Conservation (phyloP, 257 asterid species). For the Asclepias syriaca region DNA sequence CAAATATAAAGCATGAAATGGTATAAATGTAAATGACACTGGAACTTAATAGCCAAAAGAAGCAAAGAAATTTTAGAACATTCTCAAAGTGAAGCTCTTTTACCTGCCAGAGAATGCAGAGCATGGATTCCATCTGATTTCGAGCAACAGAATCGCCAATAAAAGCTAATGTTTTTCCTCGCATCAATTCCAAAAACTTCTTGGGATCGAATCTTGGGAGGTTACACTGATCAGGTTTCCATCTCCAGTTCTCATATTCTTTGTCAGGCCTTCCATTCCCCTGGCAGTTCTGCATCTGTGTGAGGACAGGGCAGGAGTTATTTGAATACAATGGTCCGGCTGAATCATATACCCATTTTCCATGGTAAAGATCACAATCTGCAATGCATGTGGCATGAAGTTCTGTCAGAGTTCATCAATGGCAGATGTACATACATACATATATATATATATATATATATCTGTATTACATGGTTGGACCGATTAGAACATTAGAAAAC, state of each 20-base stretch:
- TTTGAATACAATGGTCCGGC: slow-evolving; percentile 72
- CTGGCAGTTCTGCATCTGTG: slow-evolving; percentile 92
- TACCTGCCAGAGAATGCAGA: slow-evolving; percentile 96
- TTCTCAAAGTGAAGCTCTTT: not conserved
- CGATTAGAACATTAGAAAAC: not conserved
- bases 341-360: slow-evolving; percentile 74
- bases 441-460: too few relatives aligned
- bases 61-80: not conserved
- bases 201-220: slow-evolving; percentile 71
- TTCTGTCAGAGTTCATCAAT: not conserved
- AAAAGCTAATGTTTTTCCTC: slow-evolving; percentile 90
- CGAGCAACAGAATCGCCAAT: slow-evolving; percentile 97
- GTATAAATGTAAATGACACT: not conserved
- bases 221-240: slow-evolving; percentile 84
- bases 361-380: slow-evolving; percentile 82
- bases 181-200: slow-evolving; percentile 76
- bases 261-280: slow-evolving; percentile 97
- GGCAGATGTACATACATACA: not conserved
- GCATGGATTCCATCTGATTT: slow-evolving; percentile 95
- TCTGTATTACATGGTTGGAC: not conserved
- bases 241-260: slow-evolving; percentile 87
- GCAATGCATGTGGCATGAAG: slow-evolving; percentile 19
- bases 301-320: slow-evolving; percentile 76
- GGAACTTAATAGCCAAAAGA: not conserved
- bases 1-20: too few relatives aligned